Conservation (phyloP, 73 alveolate species). For the Uronychia setigera region DNA sequence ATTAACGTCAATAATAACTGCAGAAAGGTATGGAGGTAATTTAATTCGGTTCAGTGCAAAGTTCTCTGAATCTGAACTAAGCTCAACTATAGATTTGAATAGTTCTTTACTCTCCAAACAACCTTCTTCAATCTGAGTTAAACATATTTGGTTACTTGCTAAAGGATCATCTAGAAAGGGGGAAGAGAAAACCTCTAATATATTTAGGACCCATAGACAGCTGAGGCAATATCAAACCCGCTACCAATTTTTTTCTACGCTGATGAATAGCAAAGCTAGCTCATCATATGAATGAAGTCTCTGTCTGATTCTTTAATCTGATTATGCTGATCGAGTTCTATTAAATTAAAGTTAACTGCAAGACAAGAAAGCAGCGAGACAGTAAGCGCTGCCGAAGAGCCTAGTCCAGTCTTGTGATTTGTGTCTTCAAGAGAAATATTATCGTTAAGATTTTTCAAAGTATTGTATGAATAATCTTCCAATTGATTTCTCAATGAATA, state of each 20-base stretch:
- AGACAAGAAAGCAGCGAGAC: constrained; percentile 9
- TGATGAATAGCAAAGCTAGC: constrained; percentile 8
- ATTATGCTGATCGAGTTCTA: not conserved
- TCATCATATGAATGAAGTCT: not conserved
- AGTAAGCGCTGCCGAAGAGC: constrained; percentile 39
- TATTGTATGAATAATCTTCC: not conserved
- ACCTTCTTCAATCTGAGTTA: no score
- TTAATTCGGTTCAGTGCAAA: no score
- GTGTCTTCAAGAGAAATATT: not conserved
- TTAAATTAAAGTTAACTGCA: not conserved
- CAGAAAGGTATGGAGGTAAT: no score
- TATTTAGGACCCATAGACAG: constrained; percentile 46
- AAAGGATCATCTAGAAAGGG: no score
- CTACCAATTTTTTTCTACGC: constrained; percentile 48
- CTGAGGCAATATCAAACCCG: constrained; percentile 53
- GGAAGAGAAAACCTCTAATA: no score
- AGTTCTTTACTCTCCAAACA: no score
- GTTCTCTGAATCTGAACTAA: no score
- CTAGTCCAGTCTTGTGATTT: constrained; percentile 56
- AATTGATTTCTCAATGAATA: constrained; percentile 5
- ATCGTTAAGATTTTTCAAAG: constrained; percentile 3
- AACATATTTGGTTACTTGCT: no score
- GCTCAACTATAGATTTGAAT: no score
- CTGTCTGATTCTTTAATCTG: not conserved
- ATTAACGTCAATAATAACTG: no score